Evolutionary conservation across 116 monocot species (phyloP).

Genomic region (Phalaenopsis hybrid): DNA sequence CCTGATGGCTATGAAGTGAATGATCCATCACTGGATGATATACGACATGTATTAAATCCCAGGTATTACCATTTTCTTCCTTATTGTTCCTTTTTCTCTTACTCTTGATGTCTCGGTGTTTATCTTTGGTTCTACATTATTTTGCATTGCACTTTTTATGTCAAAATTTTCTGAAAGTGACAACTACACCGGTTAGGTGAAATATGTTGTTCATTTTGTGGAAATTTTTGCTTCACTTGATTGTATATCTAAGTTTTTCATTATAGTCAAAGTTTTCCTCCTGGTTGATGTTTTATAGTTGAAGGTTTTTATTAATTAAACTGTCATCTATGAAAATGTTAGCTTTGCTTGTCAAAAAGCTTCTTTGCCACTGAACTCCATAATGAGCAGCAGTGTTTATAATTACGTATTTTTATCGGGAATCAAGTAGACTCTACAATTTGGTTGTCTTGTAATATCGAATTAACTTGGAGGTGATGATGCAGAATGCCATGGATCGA

Average conservation of each 20-base stretch:
- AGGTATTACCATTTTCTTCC: slow-evolving; percentile 33
- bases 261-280: not conserved
- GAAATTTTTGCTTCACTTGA: not conserved
- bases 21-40: slow-evolving; percentile 84
- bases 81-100: not conserved
- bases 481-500: not conserved
- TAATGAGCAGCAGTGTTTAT: not conserved
- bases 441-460: not conserved
- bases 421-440: not conserved
- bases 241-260: not conserved
- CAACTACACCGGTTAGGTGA: not conserved
- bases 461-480: not conserved
- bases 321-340: not conserved
- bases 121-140: not conserved
- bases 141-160: not conserved
- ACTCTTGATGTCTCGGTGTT: not conserved
- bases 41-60: slow-evolving; percentile 83
- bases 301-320: not conserved
- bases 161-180: not conserved
- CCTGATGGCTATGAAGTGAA: slow-evolving; percentile 94
- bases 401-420: not conserved
- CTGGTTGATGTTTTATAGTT: not conserved
- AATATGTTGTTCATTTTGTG: not conserved
- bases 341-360: not conserved
- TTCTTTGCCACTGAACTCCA: not conserved